Evolutionary conservation across 192 early-diverging fungal species (phyloP).

Genomic region (Coemansia sp.): DNA sequence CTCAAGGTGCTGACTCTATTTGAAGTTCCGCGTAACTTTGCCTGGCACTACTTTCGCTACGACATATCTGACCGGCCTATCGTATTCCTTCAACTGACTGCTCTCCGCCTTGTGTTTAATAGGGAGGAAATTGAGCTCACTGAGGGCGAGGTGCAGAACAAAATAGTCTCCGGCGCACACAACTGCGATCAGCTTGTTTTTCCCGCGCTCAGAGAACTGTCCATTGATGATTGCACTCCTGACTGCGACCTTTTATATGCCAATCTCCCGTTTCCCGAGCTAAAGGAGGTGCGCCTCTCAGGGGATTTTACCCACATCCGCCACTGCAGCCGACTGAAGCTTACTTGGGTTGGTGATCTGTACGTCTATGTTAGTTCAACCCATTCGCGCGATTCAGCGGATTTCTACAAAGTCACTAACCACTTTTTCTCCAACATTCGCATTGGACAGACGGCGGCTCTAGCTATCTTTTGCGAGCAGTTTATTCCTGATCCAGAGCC

Average conservation of each 20-base stretch:
- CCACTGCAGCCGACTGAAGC: background rate
- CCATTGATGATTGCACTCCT: too few relatives aligned
- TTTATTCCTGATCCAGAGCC: background rate
- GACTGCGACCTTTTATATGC: background rate
- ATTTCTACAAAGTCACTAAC: too few relatives aligned
- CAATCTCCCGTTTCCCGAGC: background rate
- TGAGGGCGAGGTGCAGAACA: background rate
- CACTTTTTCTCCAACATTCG: too few relatives aligned
- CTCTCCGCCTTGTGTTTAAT: background rate
- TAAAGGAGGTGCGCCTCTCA: background rate
- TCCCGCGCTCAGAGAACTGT: too few relatives aligned
- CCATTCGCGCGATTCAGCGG: background rate
- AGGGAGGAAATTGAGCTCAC: background rate
- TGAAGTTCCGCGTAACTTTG: too few relatives aligned
- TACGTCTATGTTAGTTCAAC: background rate
- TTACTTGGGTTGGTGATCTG: background rate
- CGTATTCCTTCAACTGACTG: background rate
- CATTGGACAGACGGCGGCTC: background rate
- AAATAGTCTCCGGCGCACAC: background rate
- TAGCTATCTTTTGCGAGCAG: background rate
- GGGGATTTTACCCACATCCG: background rate
- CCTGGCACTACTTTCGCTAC: background rate
- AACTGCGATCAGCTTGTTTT: too few relatives aligned
- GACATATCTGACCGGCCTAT: background rate
- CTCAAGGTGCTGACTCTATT: too few relatives aligned